A percentile compares a stretch with the other conserved stretches of the same genome.
Evolutionary conservation across 306 rosid species (phyloP).

Genomic region (Arachis stenosperma): DNA sequence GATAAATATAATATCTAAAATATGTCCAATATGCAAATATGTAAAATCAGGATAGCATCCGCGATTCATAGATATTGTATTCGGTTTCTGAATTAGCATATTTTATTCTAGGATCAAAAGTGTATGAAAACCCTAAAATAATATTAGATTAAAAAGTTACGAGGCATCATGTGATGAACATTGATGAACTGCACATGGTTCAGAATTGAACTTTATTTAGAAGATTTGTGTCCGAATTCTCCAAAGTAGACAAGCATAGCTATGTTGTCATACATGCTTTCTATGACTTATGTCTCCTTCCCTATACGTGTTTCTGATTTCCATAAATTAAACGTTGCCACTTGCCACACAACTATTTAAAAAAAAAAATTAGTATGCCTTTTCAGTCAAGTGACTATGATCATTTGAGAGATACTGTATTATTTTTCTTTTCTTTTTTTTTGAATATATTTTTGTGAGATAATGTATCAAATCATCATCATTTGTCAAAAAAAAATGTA

Average conservation of each 20-base stretch:
- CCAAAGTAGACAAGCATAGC: background rate
- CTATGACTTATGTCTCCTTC: background rate
- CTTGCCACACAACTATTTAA: too few relatives aligned
- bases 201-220: background rate
- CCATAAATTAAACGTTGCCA: background rate
- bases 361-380: too few relatives aligned
- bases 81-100: background rate
- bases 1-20: too few relatives aligned
- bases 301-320: background rate
- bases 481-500: too few relatives aligned
- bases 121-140: background rate
- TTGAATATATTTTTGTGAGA: too few relatives aligned
- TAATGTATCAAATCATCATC: too few relatives aligned
- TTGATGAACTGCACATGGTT: background rate
- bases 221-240: background rate
- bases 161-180: background rate
- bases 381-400: too few relatives aligned
- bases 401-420: too few relatives aligned
- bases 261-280: background rate
- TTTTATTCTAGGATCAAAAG: background rate
- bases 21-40: too few relatives aligned
- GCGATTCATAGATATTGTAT: background rate
- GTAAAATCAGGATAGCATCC: too few relatives aligned
- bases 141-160: background rate
- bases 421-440: too few relatives aligned